Conservation (phyloP, 2,329 filamentous ascomycete species). For the Fonsecaea erecta region DNA sequence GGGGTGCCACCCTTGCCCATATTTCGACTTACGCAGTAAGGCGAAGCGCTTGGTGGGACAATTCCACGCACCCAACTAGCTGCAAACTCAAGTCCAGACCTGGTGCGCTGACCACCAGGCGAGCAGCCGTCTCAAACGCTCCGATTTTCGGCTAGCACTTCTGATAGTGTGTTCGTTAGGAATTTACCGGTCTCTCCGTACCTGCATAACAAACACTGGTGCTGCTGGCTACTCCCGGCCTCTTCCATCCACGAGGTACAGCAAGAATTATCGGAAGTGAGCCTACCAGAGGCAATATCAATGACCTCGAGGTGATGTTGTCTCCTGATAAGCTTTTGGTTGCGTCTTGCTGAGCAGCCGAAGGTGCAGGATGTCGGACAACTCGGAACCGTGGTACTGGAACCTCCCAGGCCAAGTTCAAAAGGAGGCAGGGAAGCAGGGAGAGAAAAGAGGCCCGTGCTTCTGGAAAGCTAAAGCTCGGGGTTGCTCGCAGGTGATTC, state of each 20-base stretch:
- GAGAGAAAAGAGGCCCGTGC: not conserved
- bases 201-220: not conserved
- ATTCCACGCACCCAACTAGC: not conserved
- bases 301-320: not conserved
- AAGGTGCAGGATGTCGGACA: not conserved
- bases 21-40: not conserved
- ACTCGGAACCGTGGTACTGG: not conserved
- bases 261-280: not conserved
- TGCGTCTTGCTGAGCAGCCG: not conserved
- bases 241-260: not conserved
- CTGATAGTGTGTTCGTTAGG: not conserved
- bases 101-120: not conserved
- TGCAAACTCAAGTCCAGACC: not conserved
- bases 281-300: not conserved
- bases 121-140: not conserved
- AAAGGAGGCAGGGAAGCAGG: not conserved
- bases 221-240: not conserved
- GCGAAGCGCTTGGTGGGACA: not conserved
- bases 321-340: not conserved
- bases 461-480: conserved; percentile 2
- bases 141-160: conserved; percentile 4
- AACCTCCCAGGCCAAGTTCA: conserved; percentile 1
- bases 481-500: not conserved
- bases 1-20: not conserved
- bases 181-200: not conserved